These are phyloP conservation scores for Secale cereale DNA, from an alignment of 176 grass and related monocot genomes.

Conservation along the genomic window DNA sequence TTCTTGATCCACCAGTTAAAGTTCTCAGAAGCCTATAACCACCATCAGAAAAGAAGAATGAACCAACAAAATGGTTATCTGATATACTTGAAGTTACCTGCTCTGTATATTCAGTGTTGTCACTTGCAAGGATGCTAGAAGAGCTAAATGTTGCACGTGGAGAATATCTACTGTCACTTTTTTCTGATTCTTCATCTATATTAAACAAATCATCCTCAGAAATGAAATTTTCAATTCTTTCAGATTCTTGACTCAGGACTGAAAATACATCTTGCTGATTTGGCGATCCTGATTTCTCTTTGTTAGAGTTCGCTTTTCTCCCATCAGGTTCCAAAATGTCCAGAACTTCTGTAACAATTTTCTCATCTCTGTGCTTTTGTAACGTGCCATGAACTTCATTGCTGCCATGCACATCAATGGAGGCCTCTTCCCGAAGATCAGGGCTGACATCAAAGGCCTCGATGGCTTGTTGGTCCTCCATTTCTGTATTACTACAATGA, in stretches of 20 bases:
- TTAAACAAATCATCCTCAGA: slow-evolving; percentile 32
- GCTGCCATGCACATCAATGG: slow-evolving; percentile 23
- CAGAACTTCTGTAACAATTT: slow-evolving; percentile 22
- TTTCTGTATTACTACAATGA: slow-evolving; percentile 28
- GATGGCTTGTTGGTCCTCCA: slow-evolving; percentile 33
- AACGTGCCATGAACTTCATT: slow-evolving; percentile 29
- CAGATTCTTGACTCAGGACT: slow-evolving; percentile 17
- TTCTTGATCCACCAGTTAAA: slow-evolving; percentile 70
- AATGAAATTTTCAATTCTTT: slow-evolving; percentile 25
- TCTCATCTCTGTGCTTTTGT: slow-evolving; percentile 19
- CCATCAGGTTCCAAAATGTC: slow-evolving; percentile 25
- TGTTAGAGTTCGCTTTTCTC: slow-evolving; percentile 19
- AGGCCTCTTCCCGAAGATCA: slow-evolving; percentile 24
- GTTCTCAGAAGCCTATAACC: slow-evolving; percentile 63
- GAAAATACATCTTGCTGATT: slow-evolving; percentile 13
- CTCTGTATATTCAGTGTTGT: slow-evolving; percentile 10
- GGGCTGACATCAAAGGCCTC: slow-evolving; percentile 30
- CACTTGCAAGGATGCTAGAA: slow-evolving; percentile 19
- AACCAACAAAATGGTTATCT: slow-evolving; percentile 47
- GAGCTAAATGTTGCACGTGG: slow-evolving; percentile 26
- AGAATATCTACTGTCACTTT: slow-evolving; percentile 31
- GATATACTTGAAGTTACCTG: slow-evolving; percentile 25
- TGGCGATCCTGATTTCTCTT: slow-evolving; percentile 26
- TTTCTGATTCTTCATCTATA: slow-evolving; percentile 29
- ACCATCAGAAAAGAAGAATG: slow-evolving; percentile 84